Conservation (phyloP, 805 yeast species). For the Teunomyces atbi region DNA sequence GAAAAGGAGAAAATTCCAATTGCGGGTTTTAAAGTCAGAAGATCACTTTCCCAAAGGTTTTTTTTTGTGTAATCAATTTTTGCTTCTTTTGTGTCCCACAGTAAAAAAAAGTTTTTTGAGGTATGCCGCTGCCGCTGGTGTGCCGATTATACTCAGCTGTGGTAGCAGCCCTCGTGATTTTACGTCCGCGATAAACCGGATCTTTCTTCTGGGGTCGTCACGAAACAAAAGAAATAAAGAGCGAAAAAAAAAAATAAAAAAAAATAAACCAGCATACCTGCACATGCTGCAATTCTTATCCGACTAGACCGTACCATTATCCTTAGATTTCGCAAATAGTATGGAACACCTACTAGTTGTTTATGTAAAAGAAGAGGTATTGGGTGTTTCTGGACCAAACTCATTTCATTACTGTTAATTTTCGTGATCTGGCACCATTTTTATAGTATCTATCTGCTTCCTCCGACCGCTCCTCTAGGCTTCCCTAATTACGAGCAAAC, state of each 20-base stretch:
- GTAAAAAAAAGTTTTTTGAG: not conserved
- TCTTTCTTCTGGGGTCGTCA: not conserved
- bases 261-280: not conserved
- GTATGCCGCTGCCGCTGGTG: not conserved
- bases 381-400: not conserved
- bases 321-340: not conserved
- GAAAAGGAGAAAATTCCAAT: not conserved
- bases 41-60: conserved; percentile 15
- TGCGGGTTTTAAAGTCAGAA: conserved; percentile 11
- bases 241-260: not conserved
- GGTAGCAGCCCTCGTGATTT: not conserved
- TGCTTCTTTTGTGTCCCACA: not conserved
- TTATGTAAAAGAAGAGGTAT: not conserved
- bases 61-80: conserved; percentile 1
- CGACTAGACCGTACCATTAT: not conserved
- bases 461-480: not conserved
- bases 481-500: too few relatives aligned
- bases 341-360: not conserved
- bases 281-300: not conserved
- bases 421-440: not conserved
- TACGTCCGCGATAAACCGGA: not conserved
- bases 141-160: not conserved
- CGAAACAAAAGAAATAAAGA: not conserved
- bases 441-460: not conserved
- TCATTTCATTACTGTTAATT: not conserved